A percentile compares a stretch with the other conserved stretches of the same genome.
Conservation (phyloP, 2,329 filamentous ascomycete species). For the Gaeumannomyces sp. region DNA sequence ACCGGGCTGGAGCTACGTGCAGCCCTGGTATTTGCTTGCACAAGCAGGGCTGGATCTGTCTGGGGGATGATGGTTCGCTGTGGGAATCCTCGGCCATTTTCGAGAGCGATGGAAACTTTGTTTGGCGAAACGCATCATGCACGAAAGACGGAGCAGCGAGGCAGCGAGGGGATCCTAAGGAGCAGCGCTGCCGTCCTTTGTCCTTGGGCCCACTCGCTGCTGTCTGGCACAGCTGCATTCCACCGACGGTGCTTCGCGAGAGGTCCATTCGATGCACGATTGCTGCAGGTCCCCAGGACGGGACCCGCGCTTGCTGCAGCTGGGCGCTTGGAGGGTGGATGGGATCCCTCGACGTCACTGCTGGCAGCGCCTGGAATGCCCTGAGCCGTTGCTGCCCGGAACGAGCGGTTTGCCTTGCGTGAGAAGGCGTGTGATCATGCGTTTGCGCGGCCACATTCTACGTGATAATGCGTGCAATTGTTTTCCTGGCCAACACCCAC, state of each 20-base stretch:
- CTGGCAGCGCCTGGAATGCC: background rate
- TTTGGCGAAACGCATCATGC: background rate
- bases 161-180: background rate
- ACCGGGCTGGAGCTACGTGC: background rate
- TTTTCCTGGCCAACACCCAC: background rate
- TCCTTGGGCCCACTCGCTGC: background rate
- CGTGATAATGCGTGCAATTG: no score
- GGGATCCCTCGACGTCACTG: background rate
- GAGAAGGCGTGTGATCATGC: background rate
- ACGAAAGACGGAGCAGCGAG: background rate
- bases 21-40: background rate
- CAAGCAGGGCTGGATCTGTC: background rate
- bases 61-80: background rate
- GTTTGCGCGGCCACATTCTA: no score
- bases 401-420: background rate
- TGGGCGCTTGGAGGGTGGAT: background rate
- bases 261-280: background rate
- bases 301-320: background rate
- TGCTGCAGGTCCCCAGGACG: slow-evolving; percentile 1
- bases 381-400: background rate
- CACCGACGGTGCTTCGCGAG: background rate
- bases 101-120: background rate
- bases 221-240: background rate
- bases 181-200: background rate
- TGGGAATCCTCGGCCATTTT: background rate